A percentile compares a stretch with the other conserved stretches of the same genome.
Evolutionary conservation across 2,329 filamentous ascomycete species (phyloP).

Genomic region (Penicillium sp.): DNA sequence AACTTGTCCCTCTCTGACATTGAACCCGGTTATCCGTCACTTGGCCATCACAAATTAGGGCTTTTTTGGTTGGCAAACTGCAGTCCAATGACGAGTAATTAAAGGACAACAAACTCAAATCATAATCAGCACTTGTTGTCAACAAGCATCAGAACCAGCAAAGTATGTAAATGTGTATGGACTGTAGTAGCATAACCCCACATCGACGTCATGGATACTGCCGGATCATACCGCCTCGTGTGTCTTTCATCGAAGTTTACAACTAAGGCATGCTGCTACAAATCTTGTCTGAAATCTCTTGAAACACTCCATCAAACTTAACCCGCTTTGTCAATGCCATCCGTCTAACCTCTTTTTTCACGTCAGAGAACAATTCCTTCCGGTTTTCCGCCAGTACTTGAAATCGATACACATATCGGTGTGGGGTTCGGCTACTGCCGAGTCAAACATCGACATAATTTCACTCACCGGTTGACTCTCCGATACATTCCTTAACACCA

Average conservation of each 20-base stretch:
- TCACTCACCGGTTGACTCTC: background rate
- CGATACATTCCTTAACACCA: conserved; percentile 6
- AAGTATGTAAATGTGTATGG: too few relatives aligned
- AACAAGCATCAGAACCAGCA: too few relatives aligned
- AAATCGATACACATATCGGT: background rate
- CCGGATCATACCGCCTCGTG: conserved; percentile 21
- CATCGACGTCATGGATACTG: conserved; percentile 29
- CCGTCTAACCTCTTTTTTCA: background rate
- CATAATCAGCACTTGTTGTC: too few relatives aligned
- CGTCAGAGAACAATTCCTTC: background rate
- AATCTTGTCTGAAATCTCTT: background rate
- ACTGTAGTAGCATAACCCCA: background rate
- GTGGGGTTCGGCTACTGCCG: conserved; percentile 14
- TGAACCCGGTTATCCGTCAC: too few relatives aligned
- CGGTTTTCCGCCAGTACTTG: background rate
- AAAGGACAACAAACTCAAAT: too few relatives aligned
- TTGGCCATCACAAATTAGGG: too few relatives aligned
- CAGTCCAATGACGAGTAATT: too few relatives aligned
- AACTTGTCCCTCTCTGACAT: too few relatives aligned
- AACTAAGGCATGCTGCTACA: background rate
- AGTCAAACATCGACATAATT: conserved; percentile 6
- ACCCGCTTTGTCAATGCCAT: background rate
- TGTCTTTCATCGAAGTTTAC: background rate
- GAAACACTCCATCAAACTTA: background rate
- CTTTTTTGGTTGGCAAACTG: too few relatives aligned